Percentiles rank a stretch among this genome's conserved stretches.
These are phyloP conservation scores for Aspergillus puulaauensis DNA, from an alignment of 2,329 filamentous ascomycete genomes.

Conservation along the genomic window DNA sequence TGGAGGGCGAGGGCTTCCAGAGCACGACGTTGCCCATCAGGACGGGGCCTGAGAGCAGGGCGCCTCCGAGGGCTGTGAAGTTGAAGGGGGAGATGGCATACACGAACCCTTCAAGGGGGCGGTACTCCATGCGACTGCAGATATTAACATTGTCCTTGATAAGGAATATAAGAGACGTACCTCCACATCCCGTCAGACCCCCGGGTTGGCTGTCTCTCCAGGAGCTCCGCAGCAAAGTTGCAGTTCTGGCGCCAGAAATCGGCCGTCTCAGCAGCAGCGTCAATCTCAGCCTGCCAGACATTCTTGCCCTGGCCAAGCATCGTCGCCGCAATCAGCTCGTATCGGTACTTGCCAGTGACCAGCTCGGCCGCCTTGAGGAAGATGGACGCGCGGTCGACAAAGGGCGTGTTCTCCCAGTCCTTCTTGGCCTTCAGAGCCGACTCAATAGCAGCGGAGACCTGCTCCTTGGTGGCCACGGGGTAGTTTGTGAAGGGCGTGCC, in stretches of 20 bases:
- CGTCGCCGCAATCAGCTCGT: constrained; percentile 93
- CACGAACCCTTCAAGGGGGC: constrained; percentile 95
- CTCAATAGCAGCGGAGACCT: constrained; percentile 77
- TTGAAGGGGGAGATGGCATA: constrained; percentile 96
- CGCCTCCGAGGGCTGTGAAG: constrained; percentile 92
- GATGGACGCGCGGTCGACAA: constrained; percentile 85
- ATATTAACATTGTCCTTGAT: not conserved
- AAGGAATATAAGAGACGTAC: constrained; percentile 26
- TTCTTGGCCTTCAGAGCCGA: constrained; percentile 82
- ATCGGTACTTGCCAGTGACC: constrained; percentile 87
- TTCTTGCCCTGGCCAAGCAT: constrained; percentile 98
- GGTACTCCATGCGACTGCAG: constrained; percentile 72
- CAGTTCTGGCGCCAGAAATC: constrained; percentile 94
- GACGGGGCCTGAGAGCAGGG: constrained; percentile 78
- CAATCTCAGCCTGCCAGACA: constrained; percentile 97
- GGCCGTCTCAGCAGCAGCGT: constrained; percentile 87
- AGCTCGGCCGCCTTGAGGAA: constrained; percentile 96
- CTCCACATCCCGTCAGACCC: constrained; percentile 87
- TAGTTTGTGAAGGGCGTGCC: constrained; percentile 71
- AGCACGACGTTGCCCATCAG: constrained; percentile 92
- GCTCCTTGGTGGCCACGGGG: constrained; percentile 71
- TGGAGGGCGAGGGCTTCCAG: constrained; percentile 95
- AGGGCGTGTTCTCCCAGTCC: constrained; percentile 84
- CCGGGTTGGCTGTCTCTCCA: constrained; percentile 80
- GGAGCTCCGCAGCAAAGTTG: constrained; percentile 87